These are phyloP conservation scores for Populus simonii DNA, from an alignment of 345 rosid genomes.

Conservation along the genomic window DNA sequence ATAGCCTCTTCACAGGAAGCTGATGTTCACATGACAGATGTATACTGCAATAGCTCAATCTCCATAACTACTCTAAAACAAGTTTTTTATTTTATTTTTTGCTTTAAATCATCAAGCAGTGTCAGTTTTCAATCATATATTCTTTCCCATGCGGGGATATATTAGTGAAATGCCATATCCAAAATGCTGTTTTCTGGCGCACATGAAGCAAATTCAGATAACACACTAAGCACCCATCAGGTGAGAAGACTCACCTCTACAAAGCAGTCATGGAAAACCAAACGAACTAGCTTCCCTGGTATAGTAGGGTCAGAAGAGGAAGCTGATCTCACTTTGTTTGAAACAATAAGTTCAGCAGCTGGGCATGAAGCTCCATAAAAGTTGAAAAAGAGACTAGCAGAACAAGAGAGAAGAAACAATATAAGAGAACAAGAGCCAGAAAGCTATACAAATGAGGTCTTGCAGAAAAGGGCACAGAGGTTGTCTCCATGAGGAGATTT, in stretches of 20 bases:
- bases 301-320: constrained; percentile 58
- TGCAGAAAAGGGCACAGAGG: neutral
- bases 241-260: constrained; percentile 52
- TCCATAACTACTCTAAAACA: neutral
- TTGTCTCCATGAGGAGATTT: constrained; percentile 34
- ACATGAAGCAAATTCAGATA: neutral
- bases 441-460: neutral
- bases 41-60: neutral
- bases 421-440: constrained; percentile 20
- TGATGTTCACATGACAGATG: neutral
- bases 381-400: constrained; percentile 49
- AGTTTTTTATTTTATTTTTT: neutral
- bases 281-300: constrained; percentile 85
- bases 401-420: constrained; percentile 23
- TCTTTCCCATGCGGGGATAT: neutral
- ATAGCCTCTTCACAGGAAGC: no score
- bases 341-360: constrained; percentile 54
- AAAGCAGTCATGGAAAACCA: constrained; percentile 86
- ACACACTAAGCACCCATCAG: neutral
- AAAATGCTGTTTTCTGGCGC: neutral
- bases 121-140: neutral
- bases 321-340: constrained; percentile 68
- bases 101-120: neutral
- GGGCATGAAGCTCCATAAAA: constrained; percentile 82
- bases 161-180: neutral